Evolutionary conservation across 2,329 filamentous ascomycete species (phyloP).

Genomic region (Aciculosporium take): DNA sequence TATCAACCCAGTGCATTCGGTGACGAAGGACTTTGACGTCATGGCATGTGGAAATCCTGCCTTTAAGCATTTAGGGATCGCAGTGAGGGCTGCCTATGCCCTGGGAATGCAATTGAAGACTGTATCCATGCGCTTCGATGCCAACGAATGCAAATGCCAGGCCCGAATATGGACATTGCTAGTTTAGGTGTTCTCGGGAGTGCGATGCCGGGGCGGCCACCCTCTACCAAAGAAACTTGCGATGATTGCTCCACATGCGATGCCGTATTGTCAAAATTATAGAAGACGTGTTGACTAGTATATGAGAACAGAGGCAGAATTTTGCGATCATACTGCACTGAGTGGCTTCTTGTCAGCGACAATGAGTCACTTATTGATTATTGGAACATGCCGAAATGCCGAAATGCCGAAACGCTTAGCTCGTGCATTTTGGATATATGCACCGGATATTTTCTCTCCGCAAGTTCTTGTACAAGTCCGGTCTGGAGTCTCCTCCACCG

Average conservation of each 20-base stretch:
- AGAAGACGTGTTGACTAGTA: slow-evolving; percentile 16
- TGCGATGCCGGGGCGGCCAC: slow-evolving; percentile 14
- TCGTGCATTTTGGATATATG: slow-evolving; percentile 27
- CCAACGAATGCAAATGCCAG: slow-evolving; percentile 9
- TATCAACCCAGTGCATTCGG: no score
- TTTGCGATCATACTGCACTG: slow-evolving; percentile 9
- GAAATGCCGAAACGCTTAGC: no score
- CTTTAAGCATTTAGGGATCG: slow-evolving; percentile 49
- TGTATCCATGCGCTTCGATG: slow-evolving; percentile 10
- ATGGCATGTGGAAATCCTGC: slow-evolving; percentile 43
- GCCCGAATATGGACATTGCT: slow-evolving; percentile 15
- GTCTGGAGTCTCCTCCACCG: slow-evolving; percentile 10
- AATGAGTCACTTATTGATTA: slow-evolving; percentile 18
- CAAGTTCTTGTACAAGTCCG: slow-evolving; percentile 9
- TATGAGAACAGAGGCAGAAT: slow-evolving; percentile 16
- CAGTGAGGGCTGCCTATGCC: slow-evolving; percentile 40
- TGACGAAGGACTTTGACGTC: no score
- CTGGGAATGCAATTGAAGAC: slow-evolving; percentile 34
- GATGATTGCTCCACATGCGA: slow-evolving; percentile 11
- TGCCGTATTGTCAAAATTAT: slow-evolving; percentile 13
- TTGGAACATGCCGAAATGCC: slow-evolving; percentile 19
- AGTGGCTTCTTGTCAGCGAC: slow-evolving; percentile 15
- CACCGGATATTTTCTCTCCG: slow-evolving; percentile 16
- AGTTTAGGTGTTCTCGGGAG: slow-evolving; percentile 14
- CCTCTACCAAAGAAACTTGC: slow-evolving; percentile 12